Evolutionary conservation across 1,284 basidiomycete genomes (phyloP).

Genomic region (Ceratobasidium sp.): DNA sequence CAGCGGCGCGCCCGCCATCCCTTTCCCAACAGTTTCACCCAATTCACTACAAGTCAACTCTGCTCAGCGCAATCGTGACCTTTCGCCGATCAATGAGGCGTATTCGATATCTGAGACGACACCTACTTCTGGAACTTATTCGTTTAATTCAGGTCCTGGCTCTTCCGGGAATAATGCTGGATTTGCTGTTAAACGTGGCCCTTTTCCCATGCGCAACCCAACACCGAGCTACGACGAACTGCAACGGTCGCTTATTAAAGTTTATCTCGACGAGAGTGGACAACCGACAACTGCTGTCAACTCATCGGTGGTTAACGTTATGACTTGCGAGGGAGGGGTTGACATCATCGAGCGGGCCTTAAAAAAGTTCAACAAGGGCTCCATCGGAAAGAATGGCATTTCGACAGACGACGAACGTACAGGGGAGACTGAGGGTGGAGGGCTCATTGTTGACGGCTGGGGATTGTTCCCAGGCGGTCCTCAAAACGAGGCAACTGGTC

Average conservation of each 20-base stretch:
- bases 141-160: constrained; percentile 39
- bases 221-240: constrained; percentile 76
- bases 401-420: constrained; percentile 56
- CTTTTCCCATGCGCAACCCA: constrained; percentile 54
- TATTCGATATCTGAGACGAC: constrained; percentile 25
- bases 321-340: constrained; percentile 75
- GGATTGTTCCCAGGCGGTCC: constrained; percentile 75
- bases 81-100: constrained; percentile 44
- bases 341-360: constrained; percentile 87
- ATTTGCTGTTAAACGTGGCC: constrained; percentile 63
- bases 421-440: constrained; percentile 68
- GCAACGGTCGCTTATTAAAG: constrained; percentile 82
- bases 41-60: constrained; percentile 35
- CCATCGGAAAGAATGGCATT: constrained; percentile 48
- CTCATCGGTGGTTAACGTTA: constrained; percentile 78
- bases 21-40: constrained; percentile 43
- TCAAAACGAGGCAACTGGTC: constrained; percentile 62
- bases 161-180: constrained; percentile 50
- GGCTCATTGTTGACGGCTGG: constrained; percentile 85
- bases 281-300: constrained; percentile 51
- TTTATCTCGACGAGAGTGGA: constrained; percentile 78
- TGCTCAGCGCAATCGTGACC: constrained; percentile 40
- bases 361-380: constrained; percentile 79
- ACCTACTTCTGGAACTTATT: constrained; percentile 29
- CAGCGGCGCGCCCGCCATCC: constrained; percentile 23